Conservation (phyloP, 2,329 filamentous ascomycete species). For the Penicillium sp. region DNA sequence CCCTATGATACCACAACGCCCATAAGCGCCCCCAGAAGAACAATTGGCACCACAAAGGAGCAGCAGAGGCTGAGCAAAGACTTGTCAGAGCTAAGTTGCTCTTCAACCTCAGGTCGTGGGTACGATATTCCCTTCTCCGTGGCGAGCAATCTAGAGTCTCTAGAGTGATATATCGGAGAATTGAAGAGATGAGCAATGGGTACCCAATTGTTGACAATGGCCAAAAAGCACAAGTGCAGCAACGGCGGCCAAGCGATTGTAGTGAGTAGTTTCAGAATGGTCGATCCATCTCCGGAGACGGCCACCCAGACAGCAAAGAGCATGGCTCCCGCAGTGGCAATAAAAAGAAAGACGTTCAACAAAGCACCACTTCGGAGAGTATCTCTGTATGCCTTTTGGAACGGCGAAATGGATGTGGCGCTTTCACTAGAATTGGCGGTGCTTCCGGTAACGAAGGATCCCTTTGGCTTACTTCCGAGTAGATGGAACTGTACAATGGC, state of each 20-base stretch:
- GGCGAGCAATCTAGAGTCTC: neutral
- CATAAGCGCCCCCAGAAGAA: neutral
- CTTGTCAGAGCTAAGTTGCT: neutral
- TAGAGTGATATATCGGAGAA: conserved; percentile 11
- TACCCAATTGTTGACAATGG: conserved; percentile 20
- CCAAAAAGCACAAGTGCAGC: conserved; percentile 22
- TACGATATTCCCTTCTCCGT: neutral
- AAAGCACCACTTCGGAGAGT: conserved; percentile 20
- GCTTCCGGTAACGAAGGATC: conserved; percentile 34
- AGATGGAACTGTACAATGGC: conserved; percentile 26
- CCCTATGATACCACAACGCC: neutral
- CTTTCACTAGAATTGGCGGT: conserved; percentile 28
- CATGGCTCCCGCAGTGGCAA: conserved; percentile 11
- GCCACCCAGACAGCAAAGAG: neutral
- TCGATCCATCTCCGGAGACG: neutral
- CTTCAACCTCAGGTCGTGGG: neutral
- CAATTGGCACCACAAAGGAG: neutral
- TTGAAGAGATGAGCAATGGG: conserved; percentile 24
- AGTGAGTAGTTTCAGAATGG: conserved; percentile 8
- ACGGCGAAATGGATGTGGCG: neutral
- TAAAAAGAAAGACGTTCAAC: conserved; percentile 17
- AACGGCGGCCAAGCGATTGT: conserved; percentile 27
- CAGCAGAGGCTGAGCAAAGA: neutral
- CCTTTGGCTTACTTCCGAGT: conserved; percentile 27
- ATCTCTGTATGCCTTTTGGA: conserved; percentile 16